Conservation (phyloP, 306 rosid species). For the Pyrus betulifolia region DNA sequence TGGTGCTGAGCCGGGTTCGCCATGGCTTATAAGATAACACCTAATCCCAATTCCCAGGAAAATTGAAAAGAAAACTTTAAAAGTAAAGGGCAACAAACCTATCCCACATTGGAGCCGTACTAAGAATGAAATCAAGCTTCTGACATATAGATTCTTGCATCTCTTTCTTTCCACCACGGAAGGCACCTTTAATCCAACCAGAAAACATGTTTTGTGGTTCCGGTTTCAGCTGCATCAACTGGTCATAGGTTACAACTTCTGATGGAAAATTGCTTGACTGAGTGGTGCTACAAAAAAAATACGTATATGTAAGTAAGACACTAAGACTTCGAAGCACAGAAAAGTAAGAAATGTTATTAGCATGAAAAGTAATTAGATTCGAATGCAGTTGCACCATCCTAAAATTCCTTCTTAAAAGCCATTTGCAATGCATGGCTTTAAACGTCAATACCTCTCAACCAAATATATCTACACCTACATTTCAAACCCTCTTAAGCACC, state of each 20-base stretch:
- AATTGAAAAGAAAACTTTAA: background rate
- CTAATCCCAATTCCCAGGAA: background rate
- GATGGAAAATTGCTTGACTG: conserved; percentile 48
- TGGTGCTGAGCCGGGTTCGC: background rate
- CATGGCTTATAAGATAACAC: background rate
- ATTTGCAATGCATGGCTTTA: background rate
- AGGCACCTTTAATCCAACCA: conserved; percentile 68
- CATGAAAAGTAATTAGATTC: background rate
- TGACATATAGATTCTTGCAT: conserved; percentile 50
- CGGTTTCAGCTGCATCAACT: conserved; percentile 69
- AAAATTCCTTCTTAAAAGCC: background rate
- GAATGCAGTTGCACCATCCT: background rate
- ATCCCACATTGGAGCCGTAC: conserved; percentile 96
- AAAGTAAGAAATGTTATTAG: background rate
- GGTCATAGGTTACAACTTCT: conserved; percentile 69
- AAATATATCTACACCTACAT: background rate
- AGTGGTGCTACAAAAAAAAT: conserved; percentile 40
- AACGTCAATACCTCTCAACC: background rate
- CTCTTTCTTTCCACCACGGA: conserved; percentile 61
- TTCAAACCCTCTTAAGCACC: background rate
- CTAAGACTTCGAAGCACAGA: background rate
- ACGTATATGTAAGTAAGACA: background rate
- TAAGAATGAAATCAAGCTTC: conserved; percentile 58
- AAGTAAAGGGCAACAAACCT: conserved; percentile 46
- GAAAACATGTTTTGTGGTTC: conserved; percentile 43